These are phyloP conservation scores for Botrytis fragariae DNA, from an alignment of 2,329 filamentous ascomycete genomes.

Conservation along the genomic window DNA sequence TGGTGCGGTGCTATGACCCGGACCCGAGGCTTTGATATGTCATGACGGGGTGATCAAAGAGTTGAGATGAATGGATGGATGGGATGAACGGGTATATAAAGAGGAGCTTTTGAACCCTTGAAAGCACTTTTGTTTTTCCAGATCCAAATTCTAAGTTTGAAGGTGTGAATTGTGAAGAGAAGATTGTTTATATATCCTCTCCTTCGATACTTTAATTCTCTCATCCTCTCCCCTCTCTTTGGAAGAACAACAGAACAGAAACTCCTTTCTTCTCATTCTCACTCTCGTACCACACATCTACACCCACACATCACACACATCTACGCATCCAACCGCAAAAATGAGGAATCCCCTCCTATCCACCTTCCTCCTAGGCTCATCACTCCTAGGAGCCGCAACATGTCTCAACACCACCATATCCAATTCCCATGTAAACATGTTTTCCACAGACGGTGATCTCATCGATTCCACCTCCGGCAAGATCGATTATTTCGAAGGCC, in stretches of 20 bases:
- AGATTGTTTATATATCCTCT: neutral
- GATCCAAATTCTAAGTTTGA: neutral
- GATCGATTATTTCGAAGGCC: slow-evolving; percentile 29
- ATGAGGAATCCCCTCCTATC: neutral
- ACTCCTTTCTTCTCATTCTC: neutral
- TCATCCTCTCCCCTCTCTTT: neutral
- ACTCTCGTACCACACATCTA: neutral
- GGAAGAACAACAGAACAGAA: neutral
- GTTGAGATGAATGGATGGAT: neutral
- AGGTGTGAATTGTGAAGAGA: neutral
- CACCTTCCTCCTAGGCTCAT: neutral
- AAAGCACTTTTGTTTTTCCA: too few relatives aligned
- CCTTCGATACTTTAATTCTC: neutral
- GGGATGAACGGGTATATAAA: slow-evolving; percentile 1
- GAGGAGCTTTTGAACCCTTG: neutral
- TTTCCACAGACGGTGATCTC: slow-evolving; percentile 32
- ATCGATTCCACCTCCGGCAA: slow-evolving; percentile 33
- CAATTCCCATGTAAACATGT: slow-evolving; percentile 21
- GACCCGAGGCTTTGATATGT: neutral
- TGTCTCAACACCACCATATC: slow-evolving; percentile 9
- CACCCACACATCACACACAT: neutral
- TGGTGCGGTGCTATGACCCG: neutral
- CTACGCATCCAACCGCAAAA: neutral
- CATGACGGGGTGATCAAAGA: neutral
- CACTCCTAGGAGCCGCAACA: neutral